Evolutionary conservation across 768 basidiomycete genomes (phyloP), one percentile per base, ranked within the genome.

Genomic region (Russula sp.): DNA sequence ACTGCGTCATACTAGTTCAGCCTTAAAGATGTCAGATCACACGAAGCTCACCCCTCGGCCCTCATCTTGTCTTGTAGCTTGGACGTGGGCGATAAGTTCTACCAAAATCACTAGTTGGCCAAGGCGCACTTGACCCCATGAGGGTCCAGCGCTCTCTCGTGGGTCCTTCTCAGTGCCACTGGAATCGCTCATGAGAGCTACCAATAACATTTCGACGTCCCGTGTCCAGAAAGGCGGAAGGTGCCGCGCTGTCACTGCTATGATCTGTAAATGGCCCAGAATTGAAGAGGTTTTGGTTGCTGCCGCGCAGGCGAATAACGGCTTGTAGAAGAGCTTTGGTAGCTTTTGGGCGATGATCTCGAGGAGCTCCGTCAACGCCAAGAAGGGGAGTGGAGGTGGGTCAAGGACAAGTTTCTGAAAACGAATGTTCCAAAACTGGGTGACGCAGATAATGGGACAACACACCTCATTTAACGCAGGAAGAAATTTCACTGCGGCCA

Each of bases 161-260:
- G 50, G 66, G 13, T 64, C 60, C n/a, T 53, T 56, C 11, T 69
- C 72, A 7, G 68, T 69, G 38, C 53, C 55, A 43, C 62, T 63
- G 9, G 75, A 71, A 63, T 83, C 81, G 59, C 79, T 82, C 78
- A 86, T 80, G 45, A 90, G 69, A 10, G 85, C 88, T 2, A 90
- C 78, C 4, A 84, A 77, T 66, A 89, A 74, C 88, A 91, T 90
- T 66, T 90, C 88, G 7, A 83, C 76, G 69, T 90, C 83, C 25
- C 80, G 77, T 7, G 77, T 76, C 87, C 86, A 90, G 66, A 85
- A 82, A 62, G 83, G 82, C 2, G 81, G 77, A 16, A 88, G 73
- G 67, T 82, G 81, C 35, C 75, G 78, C 5, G 81, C 75, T 58
- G 87, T 66, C 2, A 80, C 76, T 14, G 75, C 73, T 49, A 90